phyloP scores from a whole-genome alignment of 805 yeast species.

The Ogataea ramenticola region DNA sequence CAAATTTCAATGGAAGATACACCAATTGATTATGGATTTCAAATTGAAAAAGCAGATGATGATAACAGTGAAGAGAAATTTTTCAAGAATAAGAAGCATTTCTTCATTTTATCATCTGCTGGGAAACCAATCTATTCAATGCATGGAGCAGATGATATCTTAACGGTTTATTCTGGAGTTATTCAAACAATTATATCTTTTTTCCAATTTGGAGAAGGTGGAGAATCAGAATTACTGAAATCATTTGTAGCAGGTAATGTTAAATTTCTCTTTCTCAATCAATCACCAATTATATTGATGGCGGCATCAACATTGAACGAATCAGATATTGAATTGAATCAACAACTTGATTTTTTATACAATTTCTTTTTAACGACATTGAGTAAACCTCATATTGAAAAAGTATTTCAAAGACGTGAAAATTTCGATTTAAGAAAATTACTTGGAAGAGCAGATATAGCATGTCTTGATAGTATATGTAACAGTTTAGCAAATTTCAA shows the following conservation, averaged over 20 bases:
- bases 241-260: conserved; percentile 46
- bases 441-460: conserved; percentile 66
- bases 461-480: conserved; percentile 61
- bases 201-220: conserved; percentile 41
- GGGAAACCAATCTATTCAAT: conserved; percentile 84
- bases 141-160: conserved; percentile 62
- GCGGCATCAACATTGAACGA: conserved; percentile 59
- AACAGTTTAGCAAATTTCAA: conserved; percentile 39
- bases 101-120: conserved; percentile 71
- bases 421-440: conserved; percentile 77
- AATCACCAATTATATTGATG: conserved; percentile 65
- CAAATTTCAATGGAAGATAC: too few species aligned
- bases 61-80: conserved; percentile 22
- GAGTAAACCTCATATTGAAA: conserved; percentile 69
- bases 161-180: conserved; percentile 69
- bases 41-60: conserved; percentile 20
- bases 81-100: conserved; percentile 48
- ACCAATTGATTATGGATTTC: conserved; percentile 15
- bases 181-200: conserved; percentile 73
- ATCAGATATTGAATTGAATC: conserved; percentile 38
- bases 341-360: conserved; percentile 67
- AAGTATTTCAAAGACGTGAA: conserved; percentile 61
- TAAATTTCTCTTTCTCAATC: conserved; percentile 51
- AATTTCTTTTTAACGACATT: conserved; percentile 75
- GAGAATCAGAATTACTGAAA: conserved; percentile 30